These are phyloP conservation scores for Acanthamoeba royreba DNA, from an alignment of 208 protist species.

Conservation along the genomic window DNA sequence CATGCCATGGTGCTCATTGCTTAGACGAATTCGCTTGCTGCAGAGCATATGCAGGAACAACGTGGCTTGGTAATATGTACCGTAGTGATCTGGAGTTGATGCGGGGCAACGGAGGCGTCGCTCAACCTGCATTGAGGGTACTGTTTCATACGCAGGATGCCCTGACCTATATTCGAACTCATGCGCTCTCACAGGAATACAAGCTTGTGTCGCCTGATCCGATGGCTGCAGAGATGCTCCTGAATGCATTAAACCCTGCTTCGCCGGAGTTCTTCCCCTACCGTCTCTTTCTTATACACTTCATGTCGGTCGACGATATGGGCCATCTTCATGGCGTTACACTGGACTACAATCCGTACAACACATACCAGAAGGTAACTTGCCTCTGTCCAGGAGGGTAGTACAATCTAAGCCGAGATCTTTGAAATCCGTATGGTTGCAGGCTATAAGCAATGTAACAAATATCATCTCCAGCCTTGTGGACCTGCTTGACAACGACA, in stretches of 20 bases:
- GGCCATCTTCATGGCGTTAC: neutral
- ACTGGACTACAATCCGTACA: neutral
- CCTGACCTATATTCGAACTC: too few relatives aligned
- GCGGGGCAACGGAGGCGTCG: neutral
- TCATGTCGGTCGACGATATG: neutral
- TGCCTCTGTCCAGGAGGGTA: neutral
- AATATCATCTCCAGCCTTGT: neutral
- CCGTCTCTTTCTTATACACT: neutral
- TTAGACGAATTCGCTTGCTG: too few relatives aligned
- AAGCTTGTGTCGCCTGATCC: neutral
- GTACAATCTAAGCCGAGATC: neutral
- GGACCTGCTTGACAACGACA: neutral
- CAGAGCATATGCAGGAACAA: neutral
- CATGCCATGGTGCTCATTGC: too few relatives aligned
- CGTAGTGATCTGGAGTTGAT: neutral
- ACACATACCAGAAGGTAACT: neutral
- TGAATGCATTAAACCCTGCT: neutral
- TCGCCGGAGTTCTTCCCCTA: neutral
- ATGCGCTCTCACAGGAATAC: slow-evolving; percentile 1
- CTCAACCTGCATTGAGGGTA: neutral
- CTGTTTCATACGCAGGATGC: too few relatives aligned
- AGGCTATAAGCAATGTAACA: neutral
- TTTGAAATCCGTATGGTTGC: neutral
- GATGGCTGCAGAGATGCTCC: neutral
- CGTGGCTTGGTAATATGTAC: neutral